Conservation (phyloP, 768 basidiomycete species). For the Hericium alpestre region DNA sequence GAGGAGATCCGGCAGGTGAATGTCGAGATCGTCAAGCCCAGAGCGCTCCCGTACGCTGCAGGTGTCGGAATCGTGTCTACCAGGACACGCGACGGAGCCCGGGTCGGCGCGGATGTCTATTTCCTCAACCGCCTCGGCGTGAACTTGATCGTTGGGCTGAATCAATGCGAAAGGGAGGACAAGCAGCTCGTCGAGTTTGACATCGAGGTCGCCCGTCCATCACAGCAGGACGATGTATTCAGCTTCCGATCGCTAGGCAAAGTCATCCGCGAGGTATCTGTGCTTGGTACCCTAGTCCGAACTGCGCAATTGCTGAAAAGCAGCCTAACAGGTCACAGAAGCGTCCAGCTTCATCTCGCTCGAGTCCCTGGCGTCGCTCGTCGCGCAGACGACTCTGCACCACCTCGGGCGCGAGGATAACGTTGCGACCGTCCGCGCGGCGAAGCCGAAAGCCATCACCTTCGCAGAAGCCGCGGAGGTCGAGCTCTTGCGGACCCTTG, state of each 20-base stretch:
- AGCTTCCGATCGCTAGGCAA: constrained; percentile 33
- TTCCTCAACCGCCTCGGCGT: constrained; percentile 35
- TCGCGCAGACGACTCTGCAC: constrained; percentile 37
- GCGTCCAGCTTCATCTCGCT: constrained; percentile 48
- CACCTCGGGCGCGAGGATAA: constrained; percentile 14
- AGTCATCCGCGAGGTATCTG: constrained; percentile 23
- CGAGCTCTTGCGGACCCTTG: constrained; percentile 37
- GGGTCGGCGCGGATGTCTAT: constrained; percentile 11
- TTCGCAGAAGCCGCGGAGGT: constrained; percentile 60
- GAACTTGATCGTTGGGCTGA: constrained; percentile 54
- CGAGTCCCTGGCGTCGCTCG: constrained; percentile 55
- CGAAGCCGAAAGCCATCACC: constrained; percentile 64
- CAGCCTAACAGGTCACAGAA: constrained; percentile 31
- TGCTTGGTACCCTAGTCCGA: neutral
- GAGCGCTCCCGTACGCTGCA: constrained; percentile 43
- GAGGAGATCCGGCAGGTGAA: constrained; percentile 25
- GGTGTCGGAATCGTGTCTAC: constrained; percentile 30
- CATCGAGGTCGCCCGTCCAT: constrained; percentile 25
- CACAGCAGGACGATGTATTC: constrained; percentile 14
- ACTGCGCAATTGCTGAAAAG: neutral
- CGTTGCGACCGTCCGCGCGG: constrained; percentile 41
- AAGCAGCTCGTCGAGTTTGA: constrained; percentile 52
- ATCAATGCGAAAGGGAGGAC: constrained; percentile 52
- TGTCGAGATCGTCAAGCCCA: constrained; percentile 37
- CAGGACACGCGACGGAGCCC: constrained; percentile 14